phyloP scores from a whole-genome alignment of 1,284 basidiomycete species.

The Cerioporus squamosus region DNA sequence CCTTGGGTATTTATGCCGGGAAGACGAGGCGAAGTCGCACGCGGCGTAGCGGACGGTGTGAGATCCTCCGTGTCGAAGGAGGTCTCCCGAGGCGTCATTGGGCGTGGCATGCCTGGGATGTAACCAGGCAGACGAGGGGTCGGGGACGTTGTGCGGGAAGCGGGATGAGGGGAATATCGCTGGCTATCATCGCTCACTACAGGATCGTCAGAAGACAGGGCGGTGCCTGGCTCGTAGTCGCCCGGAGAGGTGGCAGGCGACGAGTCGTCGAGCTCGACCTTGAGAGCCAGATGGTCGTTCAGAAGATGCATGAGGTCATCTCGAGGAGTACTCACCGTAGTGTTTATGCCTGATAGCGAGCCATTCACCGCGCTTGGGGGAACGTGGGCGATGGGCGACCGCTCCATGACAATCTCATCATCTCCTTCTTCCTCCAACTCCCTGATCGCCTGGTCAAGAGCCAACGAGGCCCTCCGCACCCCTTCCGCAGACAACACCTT shows the following conservation, averaged over 20 bases:
- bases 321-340: conserved; percentile 23
- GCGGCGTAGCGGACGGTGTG: conserved; percentile 76
- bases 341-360: conserved; percentile 14
- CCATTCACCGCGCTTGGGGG: conserved; percentile 20
- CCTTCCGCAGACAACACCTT: conserved; percentile 55
- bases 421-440: conserved; percentile 61
- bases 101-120: conserved; percentile 84
- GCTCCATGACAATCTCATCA: conserved; percentile 74
- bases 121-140: conserved; percentile 77
- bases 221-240: conserved; percentile 60
- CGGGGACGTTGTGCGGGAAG: conserved; percentile 52
- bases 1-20: conserved; percentile 36
- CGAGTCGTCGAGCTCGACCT: conserved; percentile 22
- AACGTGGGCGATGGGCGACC: conserved; percentile 54
- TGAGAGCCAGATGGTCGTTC: conserved; percentile 4
- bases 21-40: conserved; percentile 67
- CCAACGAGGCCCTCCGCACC: conserved; percentile 68
- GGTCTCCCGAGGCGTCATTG: conserved; percentile 78
- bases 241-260: conserved; percentile 28
- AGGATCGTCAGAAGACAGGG: conserved; percentile 65
- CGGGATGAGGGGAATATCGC: conserved; percentile 50
- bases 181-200: conserved; percentile 51
- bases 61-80: conserved; percentile 67
- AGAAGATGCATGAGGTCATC: conserved; percentile 18
- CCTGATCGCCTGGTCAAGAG: conserved; percentile 72